These are phyloP conservation scores for Perkinsus olseni DNA, from an alignment of 169 alveolate genomes.

Conservation along the genomic window DNA sequence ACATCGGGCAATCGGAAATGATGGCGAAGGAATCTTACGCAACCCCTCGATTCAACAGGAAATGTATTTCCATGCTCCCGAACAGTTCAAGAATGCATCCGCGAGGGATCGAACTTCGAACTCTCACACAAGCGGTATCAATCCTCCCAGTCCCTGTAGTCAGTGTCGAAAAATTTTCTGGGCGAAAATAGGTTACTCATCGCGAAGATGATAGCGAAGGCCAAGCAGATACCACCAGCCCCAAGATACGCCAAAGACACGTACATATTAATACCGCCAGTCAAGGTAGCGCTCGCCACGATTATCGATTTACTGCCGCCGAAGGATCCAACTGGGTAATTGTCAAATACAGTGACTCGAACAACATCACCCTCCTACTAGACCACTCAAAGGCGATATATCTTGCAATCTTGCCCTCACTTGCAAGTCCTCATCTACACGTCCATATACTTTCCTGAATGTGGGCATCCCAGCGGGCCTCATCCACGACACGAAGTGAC, in stretches of 20 bases:
- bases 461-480: conserved; percentile 15
- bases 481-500: conserved; percentile 37
- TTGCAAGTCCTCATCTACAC: background rate
- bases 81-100: background rate
- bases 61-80: no score
- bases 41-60: background rate
- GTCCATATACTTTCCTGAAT: conserved; percentile 25
- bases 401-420: background rate
- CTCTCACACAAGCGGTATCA: background rate
- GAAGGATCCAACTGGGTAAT: conserved; percentile 13
- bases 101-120: background rate
- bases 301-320: conserved; percentile 20
- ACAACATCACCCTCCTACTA: conserved; percentile 3
- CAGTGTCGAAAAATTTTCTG: background rate
- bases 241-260: conserved; percentile 13
- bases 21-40: background rate
- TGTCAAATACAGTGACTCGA: conserved; percentile 8
- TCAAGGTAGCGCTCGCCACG: conserved; percentile 18
- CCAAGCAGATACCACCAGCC: background rate
- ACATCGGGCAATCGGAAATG: background rate
- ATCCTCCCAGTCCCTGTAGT: background rate
- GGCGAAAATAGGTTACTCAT: background rate
- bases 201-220: background rate
- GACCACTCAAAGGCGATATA: background rate
- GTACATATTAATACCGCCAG: conserved; percentile 24